phyloP scores from a whole-genome alignment of 352 stramenopile genomes.

The Pythium rishiriense region DNA sequence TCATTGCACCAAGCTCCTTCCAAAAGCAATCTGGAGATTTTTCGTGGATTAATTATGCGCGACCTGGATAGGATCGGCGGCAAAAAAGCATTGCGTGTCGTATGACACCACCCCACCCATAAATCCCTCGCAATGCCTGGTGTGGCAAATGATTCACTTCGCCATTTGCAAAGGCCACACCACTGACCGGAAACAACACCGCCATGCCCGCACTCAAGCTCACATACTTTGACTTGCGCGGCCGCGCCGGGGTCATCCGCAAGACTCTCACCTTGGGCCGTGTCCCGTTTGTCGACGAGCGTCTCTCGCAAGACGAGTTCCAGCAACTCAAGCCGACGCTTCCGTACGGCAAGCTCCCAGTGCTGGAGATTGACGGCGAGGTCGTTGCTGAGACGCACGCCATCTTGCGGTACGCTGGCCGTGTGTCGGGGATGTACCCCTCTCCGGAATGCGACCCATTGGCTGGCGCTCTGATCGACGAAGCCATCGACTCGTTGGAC shows the following conservation, averaged over 20 bases:
- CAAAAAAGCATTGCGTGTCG: too few species aligned
- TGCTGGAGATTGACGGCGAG: slow-evolving; percentile 30
- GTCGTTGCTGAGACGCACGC: slow-evolving; percentile 31
- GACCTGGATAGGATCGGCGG: too few species aligned
- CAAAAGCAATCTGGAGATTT: too few species aligned
- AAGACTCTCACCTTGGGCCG: slow-evolving; percentile 22
- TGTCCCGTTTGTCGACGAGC: slow-evolving; percentile 36
- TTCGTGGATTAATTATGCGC: too few species aligned
- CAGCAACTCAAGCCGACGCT: slow-evolving; percentile 25
- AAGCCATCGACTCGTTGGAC: slow-evolving; percentile 32
- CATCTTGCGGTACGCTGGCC: slow-evolving; percentile 35
- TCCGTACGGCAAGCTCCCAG: slow-evolving; percentile 32
- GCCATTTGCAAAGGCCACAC: too few species aligned
- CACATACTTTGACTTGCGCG: slow-evolving; percentile 40
- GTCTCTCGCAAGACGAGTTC: slow-evolving; percentile 30
- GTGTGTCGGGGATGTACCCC: slow-evolving; percentile 33
- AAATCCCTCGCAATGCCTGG: too few species aligned
- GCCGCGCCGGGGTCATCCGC: slow-evolving; percentile 28
- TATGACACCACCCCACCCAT: too few species aligned
- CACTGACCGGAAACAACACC: background rate
- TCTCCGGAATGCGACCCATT: slow-evolving; percentile 30
- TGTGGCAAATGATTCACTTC: too few species aligned
- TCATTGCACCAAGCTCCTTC: too few species aligned
- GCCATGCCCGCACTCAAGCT: slow-evolving; percentile 22
- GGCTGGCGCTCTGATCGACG: slow-evolving; percentile 44